A percentile compares a stretch with the other conserved stretches of the same genome.
Conservation (phyloP, 371 early-diverging fungal genomes). For the Rhizopus arrhizus region DNA sequence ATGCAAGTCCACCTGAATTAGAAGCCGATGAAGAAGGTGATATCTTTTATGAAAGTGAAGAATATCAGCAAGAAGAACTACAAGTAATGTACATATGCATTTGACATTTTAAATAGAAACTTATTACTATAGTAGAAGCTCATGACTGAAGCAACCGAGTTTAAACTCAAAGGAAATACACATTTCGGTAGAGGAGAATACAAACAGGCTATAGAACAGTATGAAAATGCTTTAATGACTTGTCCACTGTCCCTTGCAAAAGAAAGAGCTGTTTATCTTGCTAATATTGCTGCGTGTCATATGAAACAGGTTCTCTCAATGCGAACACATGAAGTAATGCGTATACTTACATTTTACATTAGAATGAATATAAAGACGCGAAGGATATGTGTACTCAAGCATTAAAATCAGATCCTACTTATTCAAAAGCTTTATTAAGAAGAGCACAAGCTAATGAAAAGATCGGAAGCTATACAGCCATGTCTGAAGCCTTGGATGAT, state of each 20-base stretch:
- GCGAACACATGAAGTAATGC: neutral
- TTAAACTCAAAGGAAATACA: slow-evolving; percentile 58
- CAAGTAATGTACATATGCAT: slow-evolving; percentile 24
- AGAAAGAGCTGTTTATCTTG: slow-evolving; percentile 61
- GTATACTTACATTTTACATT: neutral
- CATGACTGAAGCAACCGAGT: slow-evolving; percentile 49
- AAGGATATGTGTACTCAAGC: slow-evolving; percentile 58
- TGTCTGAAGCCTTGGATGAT: slow-evolving; percentile 64
- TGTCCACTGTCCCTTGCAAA: slow-evolving; percentile 51
- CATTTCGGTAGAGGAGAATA: slow-evolving; percentile 56
- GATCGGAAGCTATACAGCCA: slow-evolving; percentile 49
- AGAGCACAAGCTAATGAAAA: slow-evolving; percentile 81
- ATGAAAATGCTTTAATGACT: slow-evolving; percentile 62
- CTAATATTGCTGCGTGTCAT: slow-evolving; percentile 73
- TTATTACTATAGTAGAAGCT: slow-evolving; percentile 26
- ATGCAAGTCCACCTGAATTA: neutral
- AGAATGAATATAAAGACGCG: slow-evolving; percentile 57
- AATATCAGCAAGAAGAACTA: slow-evolving; percentile 39
- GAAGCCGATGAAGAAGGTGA: slow-evolving; percentile 42
- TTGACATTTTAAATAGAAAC: neutral
- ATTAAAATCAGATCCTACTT: slow-evolving; percentile 70
- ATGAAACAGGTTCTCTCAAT: slow-evolving; percentile 51
- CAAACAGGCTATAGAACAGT: slow-evolving; percentile 55
- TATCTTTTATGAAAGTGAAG: slow-evolving; percentile 44
- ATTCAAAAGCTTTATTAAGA: slow-evolving; percentile 76